Evolutionary conservation across 352 stramenopile species (phyloP).

Genomic region (Phytophthora constricta): DNA sequence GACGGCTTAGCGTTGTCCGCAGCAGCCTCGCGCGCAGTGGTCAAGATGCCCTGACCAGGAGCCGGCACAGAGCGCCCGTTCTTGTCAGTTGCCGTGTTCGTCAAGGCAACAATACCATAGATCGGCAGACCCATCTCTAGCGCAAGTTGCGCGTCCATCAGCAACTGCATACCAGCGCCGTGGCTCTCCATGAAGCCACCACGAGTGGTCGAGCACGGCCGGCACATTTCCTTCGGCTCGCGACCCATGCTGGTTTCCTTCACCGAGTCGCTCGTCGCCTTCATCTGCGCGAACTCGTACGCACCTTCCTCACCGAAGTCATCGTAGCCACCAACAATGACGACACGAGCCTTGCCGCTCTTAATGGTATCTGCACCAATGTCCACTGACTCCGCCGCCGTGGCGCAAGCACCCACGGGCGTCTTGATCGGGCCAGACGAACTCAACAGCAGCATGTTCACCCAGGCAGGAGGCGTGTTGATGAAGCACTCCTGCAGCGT

Average conservation of each 20-base stretch:
- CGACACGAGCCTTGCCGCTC: slow-evolving; percentile 84
- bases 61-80: slow-evolving; percentile 84
- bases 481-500: slow-evolving; percentile 89
- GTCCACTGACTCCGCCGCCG: slow-evolving; percentile 86
- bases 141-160: slow-evolving; percentile 89
- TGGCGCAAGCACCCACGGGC: slow-evolving; percentile 85
- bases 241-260: slow-evolving; percentile 84
- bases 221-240: slow-evolving; percentile 84
- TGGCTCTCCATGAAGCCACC: slow-evolving; percentile 92
- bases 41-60: slow-evolving; percentile 88
- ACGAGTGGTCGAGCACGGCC: slow-evolving; percentile 78
- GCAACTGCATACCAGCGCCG: slow-evolving; percentile 84
- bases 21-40: slow-evolving; percentile 69
- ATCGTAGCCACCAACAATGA: slow-evolving; percentile 88
- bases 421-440: slow-evolving; percentile 91
- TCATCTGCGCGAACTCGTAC: slow-evolving; percentile 92
- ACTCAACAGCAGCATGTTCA: slow-evolving; percentile 90
- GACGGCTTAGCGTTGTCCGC: slow-evolving; percentile 36
- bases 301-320: slow-evolving; percentile 88
- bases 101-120: slow-evolving; percentile 83
- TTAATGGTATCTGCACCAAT: slow-evolving; percentile 91
- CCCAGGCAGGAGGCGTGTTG: slow-evolving; percentile 89
- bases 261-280: slow-evolving; percentile 85
- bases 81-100: slow-evolving; percentile 90
- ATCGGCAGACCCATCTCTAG: slow-evolving; percentile 90